These are phyloP conservation scores for Epichloe brachyelytri DNA, from an alignment of 2,329 filamentous ascomycete genomes.

Conservation along the genomic window DNA sequence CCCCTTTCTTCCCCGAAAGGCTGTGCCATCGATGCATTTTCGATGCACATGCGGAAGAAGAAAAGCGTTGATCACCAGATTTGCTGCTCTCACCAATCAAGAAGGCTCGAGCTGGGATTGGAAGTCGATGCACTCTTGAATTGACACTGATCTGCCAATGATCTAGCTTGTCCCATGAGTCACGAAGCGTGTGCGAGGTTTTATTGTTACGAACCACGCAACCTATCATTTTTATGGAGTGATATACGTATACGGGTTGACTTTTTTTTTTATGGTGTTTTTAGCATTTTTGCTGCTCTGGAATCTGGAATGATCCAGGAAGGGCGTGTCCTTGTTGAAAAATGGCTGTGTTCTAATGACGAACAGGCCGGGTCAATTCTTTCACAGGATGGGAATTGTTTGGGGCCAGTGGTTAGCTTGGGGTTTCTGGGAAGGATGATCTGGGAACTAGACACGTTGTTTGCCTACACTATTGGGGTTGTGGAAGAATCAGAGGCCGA, in stretches of 20 bases:
- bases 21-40: background rate
- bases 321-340: background rate
- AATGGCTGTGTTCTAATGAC: slow-evolving; percentile 1
- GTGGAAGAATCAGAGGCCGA: background rate
- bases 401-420: background rate
- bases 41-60: background rate
- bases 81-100: background rate
- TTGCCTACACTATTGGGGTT: background rate
- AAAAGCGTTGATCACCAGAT: background rate
- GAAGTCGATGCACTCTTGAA: background rate
- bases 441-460: slow-evolving; percentile 1
- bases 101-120: background rate
- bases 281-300: background rate
- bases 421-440: background rate
- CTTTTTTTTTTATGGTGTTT: background rate
- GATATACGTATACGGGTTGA: background rate
- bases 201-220: background rate
- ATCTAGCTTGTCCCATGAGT: background rate
- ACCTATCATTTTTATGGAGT: background rate
- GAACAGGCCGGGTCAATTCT: background rate
- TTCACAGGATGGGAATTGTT: background rate
- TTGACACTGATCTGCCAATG: background rate
- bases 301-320: slow-evolving; percentile 2
- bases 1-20: background rate
- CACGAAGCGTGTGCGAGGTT: background rate